Evolutionary conservation across 1,284 basidiomycete species (phyloP).

Genomic region (Neonothopanus nambi): DNA sequence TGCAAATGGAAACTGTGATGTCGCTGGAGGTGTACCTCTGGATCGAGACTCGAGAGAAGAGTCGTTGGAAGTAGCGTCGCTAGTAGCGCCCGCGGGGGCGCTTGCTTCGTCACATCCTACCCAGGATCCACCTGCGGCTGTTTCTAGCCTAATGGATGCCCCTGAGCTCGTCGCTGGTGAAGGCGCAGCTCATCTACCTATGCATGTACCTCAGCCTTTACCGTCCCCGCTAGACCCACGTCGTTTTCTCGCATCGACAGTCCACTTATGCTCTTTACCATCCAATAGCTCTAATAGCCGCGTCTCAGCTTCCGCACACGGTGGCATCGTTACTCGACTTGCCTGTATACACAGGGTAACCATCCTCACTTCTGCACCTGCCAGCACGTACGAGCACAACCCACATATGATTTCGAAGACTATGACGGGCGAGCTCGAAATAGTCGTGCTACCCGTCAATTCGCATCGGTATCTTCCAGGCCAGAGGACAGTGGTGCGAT

Average conservation of each 20-base stretch:
- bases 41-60: too few relatives aligned
- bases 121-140: too few relatives aligned
- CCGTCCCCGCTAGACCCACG: background rate
- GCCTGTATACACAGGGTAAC: conserved; percentile 36
- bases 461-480: conserved; percentile 52
- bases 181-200: too few relatives aligned
- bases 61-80: too few relatives aligned
- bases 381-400: background rate
- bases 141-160: too few relatives aligned
- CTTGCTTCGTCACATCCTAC: too few relatives aligned
- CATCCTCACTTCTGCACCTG: conserved; percentile 16
- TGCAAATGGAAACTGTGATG: too few relatives aligned
- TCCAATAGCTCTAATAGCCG: conserved; percentile 31
- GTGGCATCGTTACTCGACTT: conserved; percentile 41
- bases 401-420: background rate
- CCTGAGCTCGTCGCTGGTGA: too few relatives aligned
- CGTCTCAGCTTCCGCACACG: conserved; percentile 32
- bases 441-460: conserved; percentile 49
- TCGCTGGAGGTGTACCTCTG: too few relatives aligned
- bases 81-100: too few relatives aligned
- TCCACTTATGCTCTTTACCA: background rate
- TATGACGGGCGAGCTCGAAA: conserved; percentile 34
- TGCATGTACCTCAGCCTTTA: too few relatives aligned
- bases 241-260: background rate
- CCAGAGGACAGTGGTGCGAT: conserved; percentile 50